phyloP scores from a whole-genome alignment of 1,284 basidiomycete species.

The Vanrija sp. region DNA sequence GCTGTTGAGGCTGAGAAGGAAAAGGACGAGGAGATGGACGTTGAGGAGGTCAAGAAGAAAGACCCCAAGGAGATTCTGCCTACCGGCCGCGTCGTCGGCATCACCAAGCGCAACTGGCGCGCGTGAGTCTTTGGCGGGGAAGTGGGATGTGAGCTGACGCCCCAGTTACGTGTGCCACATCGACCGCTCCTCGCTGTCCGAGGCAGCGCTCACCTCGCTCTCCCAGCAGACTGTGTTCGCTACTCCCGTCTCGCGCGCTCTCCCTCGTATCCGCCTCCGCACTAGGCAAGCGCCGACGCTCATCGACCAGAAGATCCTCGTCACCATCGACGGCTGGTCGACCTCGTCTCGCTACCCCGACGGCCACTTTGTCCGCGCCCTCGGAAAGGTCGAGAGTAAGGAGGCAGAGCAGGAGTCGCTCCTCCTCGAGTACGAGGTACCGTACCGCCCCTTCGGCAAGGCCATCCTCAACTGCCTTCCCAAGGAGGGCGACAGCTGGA shows the following conservation, averaged over 20 bases:
- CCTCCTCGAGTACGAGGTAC: conserved; percentile 91
- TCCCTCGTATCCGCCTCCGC: conserved; percentile 89
- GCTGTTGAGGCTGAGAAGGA: conserved; percentile 51
- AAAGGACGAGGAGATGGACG: conserved; percentile 37
- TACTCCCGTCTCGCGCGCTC: conserved; percentile 82
- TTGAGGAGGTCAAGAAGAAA: conserved; percentile 42
- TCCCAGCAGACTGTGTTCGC: conserved; percentile 92
- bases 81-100: conserved; percentile 85
- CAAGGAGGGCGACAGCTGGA: conserved; percentile 83
- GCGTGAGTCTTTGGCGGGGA: conserved; percentile 55
- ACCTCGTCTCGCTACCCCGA: conserved; percentile 85
- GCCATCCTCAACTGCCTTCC: conserved; percentile 92
- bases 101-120: conserved; percentile 94
- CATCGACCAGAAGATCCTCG: conserved; percentile 89
- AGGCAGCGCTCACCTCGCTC: conserved; percentile 70
- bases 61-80: conserved; percentile 59
- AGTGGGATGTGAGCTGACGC: neutral
- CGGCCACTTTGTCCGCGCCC: conserved; percentile 90
- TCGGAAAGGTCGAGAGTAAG: conserved; percentile 88
- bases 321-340: conserved; percentile 92
- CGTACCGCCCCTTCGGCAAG: conserved; percentile 92
- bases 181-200: conserved; percentile 80
- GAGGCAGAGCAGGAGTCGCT: conserved; percentile 95
- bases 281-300: conserved; percentile 89
- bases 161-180: conserved; percentile 92